phyloP scores from a whole-genome alignment of 1,284 basidiomycete species.

The Cutaneotrichosporon sp. region DNA sequence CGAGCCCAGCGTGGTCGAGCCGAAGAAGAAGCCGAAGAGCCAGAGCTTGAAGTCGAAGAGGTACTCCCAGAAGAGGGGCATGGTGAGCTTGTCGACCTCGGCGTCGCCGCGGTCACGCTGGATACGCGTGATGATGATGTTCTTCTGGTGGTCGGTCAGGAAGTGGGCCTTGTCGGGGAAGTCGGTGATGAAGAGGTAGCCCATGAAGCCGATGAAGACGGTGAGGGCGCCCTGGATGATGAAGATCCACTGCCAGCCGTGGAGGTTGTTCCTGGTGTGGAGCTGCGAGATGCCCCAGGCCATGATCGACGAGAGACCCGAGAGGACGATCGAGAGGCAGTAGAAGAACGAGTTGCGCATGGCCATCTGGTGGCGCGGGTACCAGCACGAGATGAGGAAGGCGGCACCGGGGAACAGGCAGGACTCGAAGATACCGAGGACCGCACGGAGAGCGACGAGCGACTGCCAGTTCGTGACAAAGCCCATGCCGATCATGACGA shows the following conservation, averaged over 20 bases:
- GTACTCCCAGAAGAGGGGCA: slow-evolving; percentile 36
- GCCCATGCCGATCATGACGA: slow-evolving; percentile 39
- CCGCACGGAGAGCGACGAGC: slow-evolving; percentile 26
- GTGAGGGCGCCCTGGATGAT: slow-evolving; percentile 19
- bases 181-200: slow-evolving; percentile 18
- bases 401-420: slow-evolving; percentile 50
- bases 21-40: slow-evolving; percentile 54
- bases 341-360: slow-evolving; percentile 52
- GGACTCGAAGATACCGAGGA: slow-evolving; percentile 41
- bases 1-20: slow-evolving; percentile 30
- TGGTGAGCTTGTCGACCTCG: slow-evolving; percentile 51
- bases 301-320: slow-evolving; percentile 21
- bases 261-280: slow-evolving; percentile 7
- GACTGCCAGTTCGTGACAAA: slow-evolving; percentile 38
- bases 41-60: slow-evolving; percentile 53
- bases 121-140: slow-evolving; percentile 18
- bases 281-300: slow-evolving; percentile 21
- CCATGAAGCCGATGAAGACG: slow-evolving; percentile 15
- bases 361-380: slow-evolving; percentile 55
- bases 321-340: slow-evolving; percentile 34
- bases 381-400: slow-evolving; percentile 55
- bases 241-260: slow-evolving; percentile 21
- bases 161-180: slow-evolving; percentile 25
- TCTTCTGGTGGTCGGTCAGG: slow-evolving; percentile 18
- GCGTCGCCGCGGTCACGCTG: slow-evolving; percentile 45